phyloP scores from a whole-genome alignment of 2,329 filamentous ascomycete genomes.

The Hypoxylon sp. region DNA sequence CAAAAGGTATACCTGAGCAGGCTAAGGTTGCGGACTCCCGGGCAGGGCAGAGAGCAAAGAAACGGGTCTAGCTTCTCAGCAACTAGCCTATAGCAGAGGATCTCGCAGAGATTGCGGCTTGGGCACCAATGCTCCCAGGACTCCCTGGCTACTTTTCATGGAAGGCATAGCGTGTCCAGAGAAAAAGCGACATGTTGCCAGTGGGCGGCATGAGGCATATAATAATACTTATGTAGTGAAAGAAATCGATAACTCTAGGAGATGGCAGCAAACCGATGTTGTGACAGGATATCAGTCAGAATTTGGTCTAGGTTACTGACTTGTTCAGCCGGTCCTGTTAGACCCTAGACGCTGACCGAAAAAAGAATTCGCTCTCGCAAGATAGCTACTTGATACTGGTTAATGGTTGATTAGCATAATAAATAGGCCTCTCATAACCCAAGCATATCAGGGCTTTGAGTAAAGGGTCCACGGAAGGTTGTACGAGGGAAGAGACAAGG shows the following conservation, averaged over 20 bases:
- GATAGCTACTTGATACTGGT: constrained; percentile 42
- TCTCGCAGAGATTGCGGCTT: constrained; percentile 56
- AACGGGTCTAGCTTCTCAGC: constrained; percentile 49
- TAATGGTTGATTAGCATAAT: constrained; percentile 22
- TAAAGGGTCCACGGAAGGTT: constrained; percentile 39
- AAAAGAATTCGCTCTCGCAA: constrained; percentile 48
- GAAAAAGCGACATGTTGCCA: constrained; percentile 50
- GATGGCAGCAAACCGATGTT: constrained; percentile 47
- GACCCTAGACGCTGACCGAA: constrained; percentile 48
- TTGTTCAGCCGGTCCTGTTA: constrained; percentile 50
- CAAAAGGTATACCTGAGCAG: constrained; percentile 40
- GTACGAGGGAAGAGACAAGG: constrained; percentile 48
- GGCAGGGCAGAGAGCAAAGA: constrained; percentile 46
- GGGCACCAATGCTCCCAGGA: constrained; percentile 61
- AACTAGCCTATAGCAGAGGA: constrained; percentile 57
- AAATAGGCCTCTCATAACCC: constrained; percentile 7
- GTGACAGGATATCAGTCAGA: constrained; percentile 48
- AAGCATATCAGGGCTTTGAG: constrained; percentile 45
- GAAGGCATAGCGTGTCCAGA: constrained; percentile 50
- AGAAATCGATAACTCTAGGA: constrained; percentile 46
- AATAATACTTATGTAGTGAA: constrained; percentile 18
- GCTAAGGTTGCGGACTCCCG: constrained; percentile 43
- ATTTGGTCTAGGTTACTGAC: constrained; percentile 44
- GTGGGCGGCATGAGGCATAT: constrained; percentile 50
- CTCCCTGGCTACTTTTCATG: constrained; percentile 53